Conservation (phyloP, 305 asterid species). For the Rubia peregrina region DNA sequence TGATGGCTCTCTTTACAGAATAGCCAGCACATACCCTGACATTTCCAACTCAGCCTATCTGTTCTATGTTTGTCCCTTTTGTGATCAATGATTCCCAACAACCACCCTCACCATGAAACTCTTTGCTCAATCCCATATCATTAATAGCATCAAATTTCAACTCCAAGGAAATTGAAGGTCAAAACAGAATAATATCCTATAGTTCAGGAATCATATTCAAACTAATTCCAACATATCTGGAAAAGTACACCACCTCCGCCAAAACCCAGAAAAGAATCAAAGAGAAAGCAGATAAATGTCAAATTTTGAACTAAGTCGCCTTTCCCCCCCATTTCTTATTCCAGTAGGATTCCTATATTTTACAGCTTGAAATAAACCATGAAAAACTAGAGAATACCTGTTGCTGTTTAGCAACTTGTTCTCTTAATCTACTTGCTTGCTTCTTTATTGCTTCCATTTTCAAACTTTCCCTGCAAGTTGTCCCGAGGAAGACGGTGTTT, state of each 20-base stretch:
- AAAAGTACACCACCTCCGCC: not conserved
- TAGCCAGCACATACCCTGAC: constrained; percentile 3
- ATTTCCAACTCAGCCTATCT: constrained; percentile 10
- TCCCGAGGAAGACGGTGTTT: not conserved
- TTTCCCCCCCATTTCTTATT: not conserved
- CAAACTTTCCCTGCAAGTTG: not conserved
- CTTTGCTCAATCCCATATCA: constrained; percentile 2
- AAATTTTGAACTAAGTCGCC: not conserved
- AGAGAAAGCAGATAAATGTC: not conserved
- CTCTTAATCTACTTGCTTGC: constrained; percentile 83
- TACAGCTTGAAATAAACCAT: not conserved
- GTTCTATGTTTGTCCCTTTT: constrained; percentile 2
- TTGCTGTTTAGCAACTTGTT: constrained; percentile 91
- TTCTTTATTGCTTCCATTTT: constrained; percentile 85
- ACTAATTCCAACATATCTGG: not conserved
- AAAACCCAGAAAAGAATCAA: not conserved
- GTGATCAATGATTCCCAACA: not conserved
- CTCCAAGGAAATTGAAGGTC: not conserved
- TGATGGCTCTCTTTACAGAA: not conserved
- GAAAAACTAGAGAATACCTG: constrained; percentile 43
- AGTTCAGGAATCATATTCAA: not conserved
- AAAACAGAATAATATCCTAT: not conserved
- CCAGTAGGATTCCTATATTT: not conserved
- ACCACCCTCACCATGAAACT: not conserved
- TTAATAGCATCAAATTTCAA: not conserved